Conservation (phyloP, 352 stramenopile species). For the Globisporangium apiculatum region DNA sequence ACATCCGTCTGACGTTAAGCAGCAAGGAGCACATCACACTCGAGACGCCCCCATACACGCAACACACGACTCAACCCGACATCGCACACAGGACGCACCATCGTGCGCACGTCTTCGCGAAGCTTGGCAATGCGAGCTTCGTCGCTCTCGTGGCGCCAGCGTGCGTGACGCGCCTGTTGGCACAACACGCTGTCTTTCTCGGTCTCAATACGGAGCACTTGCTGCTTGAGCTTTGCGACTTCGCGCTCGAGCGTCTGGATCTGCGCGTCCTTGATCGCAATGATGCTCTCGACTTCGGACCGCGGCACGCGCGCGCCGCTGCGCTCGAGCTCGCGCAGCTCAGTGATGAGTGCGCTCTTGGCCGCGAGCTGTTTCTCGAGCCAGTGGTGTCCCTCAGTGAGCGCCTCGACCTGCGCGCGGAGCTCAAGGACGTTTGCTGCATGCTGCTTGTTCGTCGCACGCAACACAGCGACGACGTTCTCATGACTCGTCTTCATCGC, state of each 20-base stretch:
- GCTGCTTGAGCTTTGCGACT: constrained; percentile 36
- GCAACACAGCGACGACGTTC: constrained; percentile 59
- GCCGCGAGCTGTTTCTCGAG: constrained; percentile 50
- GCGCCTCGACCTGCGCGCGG: constrained; percentile 45
- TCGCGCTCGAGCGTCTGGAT: constrained; percentile 56
- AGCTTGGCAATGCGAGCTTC: constrained; percentile 44
- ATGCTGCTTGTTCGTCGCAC: constrained; percentile 65
- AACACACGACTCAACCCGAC: no score
- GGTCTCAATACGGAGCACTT: constrained; percentile 28
- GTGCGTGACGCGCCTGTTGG: constrained; percentile 37
- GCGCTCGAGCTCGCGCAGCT: constrained; percentile 38
- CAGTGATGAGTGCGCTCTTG: constrained; percentile 46
- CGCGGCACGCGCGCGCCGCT: constrained; percentile 25
- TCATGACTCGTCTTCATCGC: constrained; percentile 59
- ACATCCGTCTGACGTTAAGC: neutral
- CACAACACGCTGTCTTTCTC: constrained; percentile 59
- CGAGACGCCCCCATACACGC: neutral
- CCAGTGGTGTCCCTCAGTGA: constrained; percentile 53
- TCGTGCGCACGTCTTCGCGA: constrained; percentile 42
- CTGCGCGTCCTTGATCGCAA: constrained; percentile 45
- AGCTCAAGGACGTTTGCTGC: constrained; percentile 58
- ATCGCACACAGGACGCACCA: constrained; percentile 25
- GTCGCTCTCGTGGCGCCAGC: constrained; percentile 34
- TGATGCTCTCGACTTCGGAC: constrained; percentile 31
- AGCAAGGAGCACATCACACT: neutral